Evolutionary conservation across 1,139 yeast species (phyloP).

Genomic region (Diutina rugosa): DNA sequence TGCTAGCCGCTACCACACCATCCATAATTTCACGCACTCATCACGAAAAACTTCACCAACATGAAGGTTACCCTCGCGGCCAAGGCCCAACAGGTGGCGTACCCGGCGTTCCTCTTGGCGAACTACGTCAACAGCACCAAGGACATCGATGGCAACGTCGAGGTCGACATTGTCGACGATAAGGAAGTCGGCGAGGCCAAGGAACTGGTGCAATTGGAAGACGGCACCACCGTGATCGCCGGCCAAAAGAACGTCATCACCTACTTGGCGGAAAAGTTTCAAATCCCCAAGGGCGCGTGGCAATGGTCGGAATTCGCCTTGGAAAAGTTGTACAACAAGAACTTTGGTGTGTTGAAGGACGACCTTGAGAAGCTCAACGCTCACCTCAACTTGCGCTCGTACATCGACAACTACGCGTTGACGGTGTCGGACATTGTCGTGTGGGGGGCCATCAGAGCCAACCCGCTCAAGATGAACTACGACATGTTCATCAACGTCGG

Average conservation of each 20-base stretch:
- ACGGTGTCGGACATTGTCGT: conserved; percentile 75
- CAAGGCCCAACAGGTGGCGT: conserved; percentile 1
- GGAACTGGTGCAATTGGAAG: not conserved
- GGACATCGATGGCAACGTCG: not conserved
- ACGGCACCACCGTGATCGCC: not conserved
- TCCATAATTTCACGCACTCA: not conserved
- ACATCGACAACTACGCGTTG: conserved; percentile 50
- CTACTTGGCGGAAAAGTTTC: conserved; percentile 18
- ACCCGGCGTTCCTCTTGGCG: not conserved
- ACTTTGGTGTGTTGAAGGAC: conserved; percentile 72
- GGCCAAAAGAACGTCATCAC: not conserved
- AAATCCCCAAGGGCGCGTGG: conserved; percentile 22
- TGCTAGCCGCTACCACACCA: not conserved
- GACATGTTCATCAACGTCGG: conserved; percentile 75
- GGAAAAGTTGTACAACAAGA: conserved; percentile 62
- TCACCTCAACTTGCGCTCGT: conserved; percentile 78
- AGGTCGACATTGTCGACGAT: conserved; percentile 1
- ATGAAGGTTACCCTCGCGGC: not conserved
- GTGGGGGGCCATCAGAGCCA: conserved; percentile 92
- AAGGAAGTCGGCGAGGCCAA: not conserved
- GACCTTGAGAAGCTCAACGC: conserved; percentile 73
- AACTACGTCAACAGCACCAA: conserved; percentile 1
- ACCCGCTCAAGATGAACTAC: conserved; percentile 58
- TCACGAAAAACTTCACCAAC: not conserved
- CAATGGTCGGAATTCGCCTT: conserved; percentile 63